These are phyloP conservation scores for Trichopus zeylanicus DNA, from an alignment of 116 monocot genomes.

Conservation along the genomic window DNA sequence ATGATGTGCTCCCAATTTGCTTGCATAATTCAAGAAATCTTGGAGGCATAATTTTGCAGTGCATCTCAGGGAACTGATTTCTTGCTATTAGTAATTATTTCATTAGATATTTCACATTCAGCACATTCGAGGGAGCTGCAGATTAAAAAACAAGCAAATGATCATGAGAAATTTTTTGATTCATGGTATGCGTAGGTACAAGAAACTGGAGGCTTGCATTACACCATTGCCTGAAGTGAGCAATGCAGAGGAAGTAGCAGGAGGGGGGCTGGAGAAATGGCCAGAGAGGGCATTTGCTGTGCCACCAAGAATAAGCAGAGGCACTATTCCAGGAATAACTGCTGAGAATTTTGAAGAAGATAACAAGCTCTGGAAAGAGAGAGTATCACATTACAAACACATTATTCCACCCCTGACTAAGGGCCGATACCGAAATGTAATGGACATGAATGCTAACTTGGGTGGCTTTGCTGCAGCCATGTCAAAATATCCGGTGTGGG, in stretches of 20 bases:
- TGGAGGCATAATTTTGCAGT: no score
- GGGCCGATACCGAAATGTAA: slow-evolving; percentile 30
- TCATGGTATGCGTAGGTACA: slow-evolving; percentile 18
- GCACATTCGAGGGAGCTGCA: no score
- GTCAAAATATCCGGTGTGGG: slow-evolving; percentile 27
- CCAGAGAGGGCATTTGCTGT: slow-evolving; percentile 22
- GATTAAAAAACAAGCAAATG: no score
- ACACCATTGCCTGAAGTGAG: slow-evolving; percentile 32
- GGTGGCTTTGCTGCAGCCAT: slow-evolving; percentile 30
- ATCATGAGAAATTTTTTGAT: no score
- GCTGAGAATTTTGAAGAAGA: no score
- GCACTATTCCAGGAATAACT: slow-evolving; percentile 17
- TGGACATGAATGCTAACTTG: no score
- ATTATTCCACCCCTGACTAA: slow-evolving; percentile 15
- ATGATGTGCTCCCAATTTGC: no score
- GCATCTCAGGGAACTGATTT: no score
- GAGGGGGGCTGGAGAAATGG: slow-evolving; percentile 24
- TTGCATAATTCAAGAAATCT: no score
- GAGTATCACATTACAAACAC: slow-evolving; percentile 16
- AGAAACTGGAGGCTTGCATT: slow-evolving; percentile 36
- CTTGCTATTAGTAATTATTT: no score
- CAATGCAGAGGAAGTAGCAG: slow-evolving; percentile 19
- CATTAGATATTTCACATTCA: no score
- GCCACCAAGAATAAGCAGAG: no score
- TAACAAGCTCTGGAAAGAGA: slow-evolving; percentile 16